Percentiles rank a stretch among this genome's conserved stretches.
phyloP scores from a whole-genome alignment of 768 basidiomycete genomes.

The Tubosaeta sp. region DNA sequence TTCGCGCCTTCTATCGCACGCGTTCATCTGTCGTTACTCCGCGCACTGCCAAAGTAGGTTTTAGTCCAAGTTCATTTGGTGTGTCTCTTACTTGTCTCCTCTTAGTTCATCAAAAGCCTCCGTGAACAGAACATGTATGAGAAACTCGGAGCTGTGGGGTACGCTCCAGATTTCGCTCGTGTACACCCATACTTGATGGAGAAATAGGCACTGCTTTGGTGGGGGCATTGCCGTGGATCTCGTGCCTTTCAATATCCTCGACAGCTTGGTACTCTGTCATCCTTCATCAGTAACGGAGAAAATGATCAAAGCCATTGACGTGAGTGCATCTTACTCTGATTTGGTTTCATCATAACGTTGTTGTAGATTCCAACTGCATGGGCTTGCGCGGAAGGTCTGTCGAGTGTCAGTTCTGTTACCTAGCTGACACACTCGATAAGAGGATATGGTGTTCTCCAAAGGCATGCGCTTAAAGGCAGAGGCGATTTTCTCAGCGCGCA shows the following conservation, averaged over 20 bases:
- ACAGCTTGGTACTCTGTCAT: constrained; percentile 39
- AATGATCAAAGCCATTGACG: constrained; percentile 34
- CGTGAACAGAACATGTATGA: constrained; percentile 37
- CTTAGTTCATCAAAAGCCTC: constrained; percentile 35
- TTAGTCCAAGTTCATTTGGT: not conserved
- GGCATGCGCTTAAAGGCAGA: constrained; percentile 26
- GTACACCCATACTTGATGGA: not conserved
- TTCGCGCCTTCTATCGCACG: constrained; percentile 15
- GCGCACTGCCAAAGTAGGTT: constrained; percentile 22
- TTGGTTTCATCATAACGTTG: not conserved
- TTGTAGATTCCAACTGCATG: constrained; percentile 28
- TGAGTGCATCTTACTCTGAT: not conserved
- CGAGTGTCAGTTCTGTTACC: not conserved
- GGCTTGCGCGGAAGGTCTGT: constrained; percentile 36
- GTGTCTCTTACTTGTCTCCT: not conserved
- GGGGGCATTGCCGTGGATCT: constrained; percentile 28
- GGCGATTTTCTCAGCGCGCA: constrained; percentile 28
- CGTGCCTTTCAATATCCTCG: constrained; percentile 29
- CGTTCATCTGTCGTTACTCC: constrained; percentile 28
- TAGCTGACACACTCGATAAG: constrained; percentile 15
- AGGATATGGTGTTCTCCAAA: constrained; percentile 30
- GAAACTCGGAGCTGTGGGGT: constrained; percentile 43
- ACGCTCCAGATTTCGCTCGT: constrained; percentile 2
- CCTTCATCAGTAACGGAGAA: constrained; percentile 31
- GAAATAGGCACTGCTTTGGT: constrained; percentile 37